Evolutionary conservation across 139 green algal species (phyloP), one percentile per base, ranked within the genome.

Genomic region (Marvania coccoides): DNA sequence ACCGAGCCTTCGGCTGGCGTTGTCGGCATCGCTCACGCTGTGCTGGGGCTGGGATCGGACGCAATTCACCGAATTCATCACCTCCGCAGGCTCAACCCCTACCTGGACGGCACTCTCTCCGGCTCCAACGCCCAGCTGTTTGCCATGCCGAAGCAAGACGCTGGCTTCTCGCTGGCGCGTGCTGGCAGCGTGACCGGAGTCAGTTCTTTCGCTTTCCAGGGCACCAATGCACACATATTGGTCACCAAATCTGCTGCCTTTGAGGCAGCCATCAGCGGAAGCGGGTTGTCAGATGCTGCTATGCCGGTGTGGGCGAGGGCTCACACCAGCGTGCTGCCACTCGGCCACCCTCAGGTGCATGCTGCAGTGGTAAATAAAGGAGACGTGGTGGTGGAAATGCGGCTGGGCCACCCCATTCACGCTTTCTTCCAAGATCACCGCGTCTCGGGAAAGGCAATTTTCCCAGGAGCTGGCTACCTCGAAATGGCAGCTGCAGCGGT

Each of bases 1-100:
- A 71, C 85, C 1, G 89, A 95, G 67, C 78, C 88, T 1, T 84
- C 74, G 0, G 78, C 87, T 19, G 89, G 88, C 28, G 34, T 88
- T 12, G 67, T 81, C 12, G 86, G 83, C 15, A 14, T 90, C 6
- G 45, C 63, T 9, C 46, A 47, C 42, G 47, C 63, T 30, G 33
- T 28, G 28, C 37, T 36, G 1, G 59, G 42, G 15, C 14, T 46
- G 34, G 12, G 15, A n/a, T 36, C 10, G 7, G 30, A 33, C 19
- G 2, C 7, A 2, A 26, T 33, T 12, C 23, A 45, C 2, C n/a
- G 36, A 3, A 34, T 76, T 45, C 42, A 65, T 19, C 53, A 76
- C 45, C 37, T 76, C 8, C 13, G 7, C 26, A 24, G 54, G 48
- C 34, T 70, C 2, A 75, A 75, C 37, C 6, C 47, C 1, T 75